Conservation (phyloP, 176 grass and related monocot species). For the Musa acuminata region DNA sequence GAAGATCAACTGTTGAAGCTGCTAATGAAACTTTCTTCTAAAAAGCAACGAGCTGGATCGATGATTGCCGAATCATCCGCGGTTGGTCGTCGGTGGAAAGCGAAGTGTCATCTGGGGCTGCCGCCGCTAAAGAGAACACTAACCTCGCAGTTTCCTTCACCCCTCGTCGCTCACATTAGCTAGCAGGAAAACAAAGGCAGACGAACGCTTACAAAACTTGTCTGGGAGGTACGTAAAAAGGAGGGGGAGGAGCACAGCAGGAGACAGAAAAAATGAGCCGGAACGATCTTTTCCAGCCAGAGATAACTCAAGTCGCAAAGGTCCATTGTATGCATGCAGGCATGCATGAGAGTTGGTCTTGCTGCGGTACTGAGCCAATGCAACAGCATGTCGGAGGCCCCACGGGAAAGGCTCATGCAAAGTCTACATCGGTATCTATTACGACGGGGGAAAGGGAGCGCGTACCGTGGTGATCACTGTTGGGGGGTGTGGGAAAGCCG, state of each 20-base stretch:
- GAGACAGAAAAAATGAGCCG: background rate
- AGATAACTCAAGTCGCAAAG: background rate
- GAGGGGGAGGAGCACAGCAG: background rate
- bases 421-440: background rate
- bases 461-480: too few relatives aligned
- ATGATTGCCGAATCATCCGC: background rate
- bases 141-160: too few relatives aligned
- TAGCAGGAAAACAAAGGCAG: too few relatives aligned
- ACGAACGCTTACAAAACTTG: too few relatives aligned
- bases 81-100: background rate
- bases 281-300: background rate
- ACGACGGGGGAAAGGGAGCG: too few relatives aligned
- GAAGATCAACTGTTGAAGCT: too few relatives aligned
- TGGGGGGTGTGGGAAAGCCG: too few relatives aligned
- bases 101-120: too few relatives aligned
- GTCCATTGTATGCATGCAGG: background rate
- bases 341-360: background rate
- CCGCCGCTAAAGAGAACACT: too few relatives aligned
- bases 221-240: too few relatives aligned
- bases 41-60: background rate
- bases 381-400: background rate
- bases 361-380: background rate
- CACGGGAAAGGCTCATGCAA: background rate
- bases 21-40: too few relatives aligned
- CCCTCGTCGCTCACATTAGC: background rate